Evolutionary conservation across 805 yeast genomes (phyloP).

Genomic region (Lipomyces yamadae): DNA sequence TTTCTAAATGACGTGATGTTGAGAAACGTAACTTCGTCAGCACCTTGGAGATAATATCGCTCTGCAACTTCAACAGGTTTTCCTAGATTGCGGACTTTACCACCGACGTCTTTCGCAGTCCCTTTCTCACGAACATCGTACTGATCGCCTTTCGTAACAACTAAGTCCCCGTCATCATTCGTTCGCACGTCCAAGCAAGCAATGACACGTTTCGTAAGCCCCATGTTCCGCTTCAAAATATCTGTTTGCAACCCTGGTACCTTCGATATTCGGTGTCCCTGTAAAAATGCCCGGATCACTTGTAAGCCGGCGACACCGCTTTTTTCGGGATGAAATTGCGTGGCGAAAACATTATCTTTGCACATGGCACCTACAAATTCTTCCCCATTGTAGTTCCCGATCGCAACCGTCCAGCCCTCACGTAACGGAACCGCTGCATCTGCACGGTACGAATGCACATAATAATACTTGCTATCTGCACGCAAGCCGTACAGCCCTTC

Average conservation of each 20-base stretch:
- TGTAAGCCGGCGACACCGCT: constrained; percentile 89
- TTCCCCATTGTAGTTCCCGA: constrained; percentile 76
- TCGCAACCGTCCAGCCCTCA: constrained; percentile 72
- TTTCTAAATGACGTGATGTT: constrained; percentile 95
- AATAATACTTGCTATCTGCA: constrained; percentile 76
- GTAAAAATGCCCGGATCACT: constrained; percentile 73
- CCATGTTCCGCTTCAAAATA: constrained; percentile 44
- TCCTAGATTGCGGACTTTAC: constrained; percentile 86
- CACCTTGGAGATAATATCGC: constrained; percentile 89
- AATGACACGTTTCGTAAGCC: constrained; percentile 86
- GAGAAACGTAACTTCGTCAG: constrained; percentile 93
- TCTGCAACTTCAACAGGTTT: constrained; percentile 96
- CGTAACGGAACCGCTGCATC: constrained; percentile 47
- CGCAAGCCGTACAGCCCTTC: constrained; percentile 63
- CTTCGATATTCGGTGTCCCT: constrained; percentile 44
- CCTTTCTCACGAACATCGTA: constrained; percentile 89
- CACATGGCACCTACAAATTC: constrained; percentile 80
- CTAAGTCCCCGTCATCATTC: constrained; percentile 92
- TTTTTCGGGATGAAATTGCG: constrained; percentile 99
- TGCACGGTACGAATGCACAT: constrained; percentile 95
- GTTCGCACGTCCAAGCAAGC: constrained; percentile 98
- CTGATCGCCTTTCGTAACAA: constrained; percentile 98
- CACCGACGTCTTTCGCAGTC: constrained; percentile 44
- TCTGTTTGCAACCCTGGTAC: constrained; percentile 5
- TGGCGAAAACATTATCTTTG: constrained; percentile 82